Base-by-base conservation (phyloP, 2,329 filamentous ascomycete genomes). In the Pleoardoris graminearum region DNA sequence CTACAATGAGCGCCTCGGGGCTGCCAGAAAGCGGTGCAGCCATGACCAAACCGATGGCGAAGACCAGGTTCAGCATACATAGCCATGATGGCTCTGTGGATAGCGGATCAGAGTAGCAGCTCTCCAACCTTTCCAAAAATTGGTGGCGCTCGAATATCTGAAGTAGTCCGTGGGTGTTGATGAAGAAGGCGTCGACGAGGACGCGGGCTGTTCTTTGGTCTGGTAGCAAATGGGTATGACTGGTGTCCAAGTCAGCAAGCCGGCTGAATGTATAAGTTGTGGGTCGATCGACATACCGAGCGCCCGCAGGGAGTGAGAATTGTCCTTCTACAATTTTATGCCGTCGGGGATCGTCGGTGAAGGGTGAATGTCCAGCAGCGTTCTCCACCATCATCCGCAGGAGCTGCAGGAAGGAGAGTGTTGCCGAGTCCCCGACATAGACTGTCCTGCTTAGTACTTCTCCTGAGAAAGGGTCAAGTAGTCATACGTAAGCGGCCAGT, bases 361-460 rank as follows among this genome's bases (percentile, higher is more conserved):
- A 87, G 0, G 77, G 70, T 3, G 83, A 86, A 0, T 73, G 65
- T 0, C 84, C 84, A 16, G 76, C 76, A 25, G 78, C 76, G 7
- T 73, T 80, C 57, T 83, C 80, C 4, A 87, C 82, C 58, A 86
- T 80, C 71, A 82, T 81, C 8, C 84, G 81, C 16, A 87, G 79
- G 38, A 84, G 72, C 50, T 86, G 81, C 3, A 87, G 72, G 59
- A 83, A 86, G 0, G 84, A 84, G 5, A 86, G 72, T 0, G 82
- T 82, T 0, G 83, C 83, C 1, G 85, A 83, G 57, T 86, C 82
- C n/a, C 85, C 84, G 54, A 86, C 76, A 55, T 85, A 86, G 21
- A 84, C 81, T 83, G 4, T 17, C 7, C 1, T 46, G 53, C 53
- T 66, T 37, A 65, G 62, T 12, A 44, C 16, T 27, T 19, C 7